Conservation (phyloP, 768 basidiomycete species). For the Boletus rubroflammeus region DNA sequence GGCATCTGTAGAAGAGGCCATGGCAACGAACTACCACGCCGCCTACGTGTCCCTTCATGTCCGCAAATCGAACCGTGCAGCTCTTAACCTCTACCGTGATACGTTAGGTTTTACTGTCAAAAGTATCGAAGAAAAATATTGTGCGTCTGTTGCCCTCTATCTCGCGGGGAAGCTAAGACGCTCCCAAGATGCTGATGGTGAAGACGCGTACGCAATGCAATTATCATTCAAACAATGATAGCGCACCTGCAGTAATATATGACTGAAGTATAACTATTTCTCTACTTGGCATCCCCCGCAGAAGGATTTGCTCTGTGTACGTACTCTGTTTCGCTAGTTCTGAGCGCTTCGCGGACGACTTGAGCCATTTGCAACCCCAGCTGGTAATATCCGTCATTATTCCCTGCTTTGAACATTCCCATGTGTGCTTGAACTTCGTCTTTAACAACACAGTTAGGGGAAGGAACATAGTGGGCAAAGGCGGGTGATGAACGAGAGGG, state of each 20-base stretch:
- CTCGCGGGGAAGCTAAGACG: slow-evolving; percentile 6
- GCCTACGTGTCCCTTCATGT: slow-evolving; percentile 87
- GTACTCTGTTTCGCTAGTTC: slow-evolving; percentile 6
- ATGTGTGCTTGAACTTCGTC: slow-evolving; percentile 86
- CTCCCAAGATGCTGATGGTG: slow-evolving; percentile 81
- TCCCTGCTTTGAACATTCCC: slow-evolving; percentile 77
- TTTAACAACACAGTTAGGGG: slow-evolving; percentile 59
- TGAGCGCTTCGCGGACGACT: slow-evolving; percentile 56
- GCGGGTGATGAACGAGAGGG: slow-evolving; percentile 51
- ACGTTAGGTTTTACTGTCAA: slow-evolving; percentile 86
- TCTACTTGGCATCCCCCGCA: slow-evolving; percentile 1
- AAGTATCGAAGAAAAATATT: slow-evolving; percentile 85
- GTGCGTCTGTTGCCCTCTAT: slow-evolving; percentile 46
- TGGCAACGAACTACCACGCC: slow-evolving; percentile 84
- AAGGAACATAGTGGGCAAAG: slow-evolving; percentile 55
- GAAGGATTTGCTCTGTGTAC: neutral
- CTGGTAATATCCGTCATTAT: slow-evolving; percentile 89
- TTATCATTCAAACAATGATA: slow-evolving; percentile 47
- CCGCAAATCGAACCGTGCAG: slow-evolving; percentile 91
- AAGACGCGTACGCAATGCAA: slow-evolving; percentile 92
- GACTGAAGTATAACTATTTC: neutral
- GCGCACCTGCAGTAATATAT: neutral
- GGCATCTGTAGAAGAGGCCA: slow-evolving; percentile 70
- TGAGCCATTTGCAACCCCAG: slow-evolving; percentile 68
- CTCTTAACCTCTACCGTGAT: slow-evolving; percentile 83